Evolutionary conservation across 2,329 filamentous ascomycete genomes (phyloP).

Genomic region (Scortechinia acanthostroma): DNA sequence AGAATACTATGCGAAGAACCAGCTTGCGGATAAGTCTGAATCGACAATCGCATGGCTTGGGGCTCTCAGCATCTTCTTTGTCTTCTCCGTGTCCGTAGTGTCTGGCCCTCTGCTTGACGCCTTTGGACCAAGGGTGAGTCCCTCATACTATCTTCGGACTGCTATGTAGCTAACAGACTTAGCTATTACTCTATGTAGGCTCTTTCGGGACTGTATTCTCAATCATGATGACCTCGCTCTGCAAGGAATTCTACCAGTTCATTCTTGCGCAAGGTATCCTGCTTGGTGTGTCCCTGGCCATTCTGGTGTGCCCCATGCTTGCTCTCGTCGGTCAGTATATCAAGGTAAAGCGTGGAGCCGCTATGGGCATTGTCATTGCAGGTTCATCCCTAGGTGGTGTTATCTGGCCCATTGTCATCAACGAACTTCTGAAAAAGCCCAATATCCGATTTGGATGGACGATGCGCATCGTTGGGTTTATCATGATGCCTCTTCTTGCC

Average conservation of each 20-base stretch:
- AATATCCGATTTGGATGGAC: conserved; percentile 12
- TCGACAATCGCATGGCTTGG: conserved; percentile 23
- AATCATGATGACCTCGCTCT: conserved; percentile 25
- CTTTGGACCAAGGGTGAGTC: conserved; percentile 16
- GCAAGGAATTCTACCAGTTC: conserved; percentile 23
- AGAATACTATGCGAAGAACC: conserved; percentile 15
- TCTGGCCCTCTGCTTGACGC: conserved; percentile 18
- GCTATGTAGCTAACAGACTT: neutral
- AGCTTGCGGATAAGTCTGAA: conserved; percentile 13
- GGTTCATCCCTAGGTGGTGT: conserved; percentile 23
- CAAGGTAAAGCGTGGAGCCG: conserved; percentile 14
- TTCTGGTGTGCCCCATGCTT: conserved; percentile 17
- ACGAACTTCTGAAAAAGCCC: conserved; percentile 14
- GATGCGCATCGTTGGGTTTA: conserved; percentile 24
- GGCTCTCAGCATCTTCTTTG: conserved; percentile 17
- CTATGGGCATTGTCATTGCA: conserved; percentile 19
- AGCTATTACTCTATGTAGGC: conserved; percentile 11
- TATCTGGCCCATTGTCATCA: conserved; percentile 21
- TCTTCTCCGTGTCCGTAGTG: conserved; percentile 15
- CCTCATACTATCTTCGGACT: neutral
- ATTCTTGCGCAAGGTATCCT: conserved; percentile 25
- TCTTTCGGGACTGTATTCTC: conserved; percentile 16
- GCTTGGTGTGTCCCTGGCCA: conserved; percentile 16
- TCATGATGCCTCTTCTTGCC: conserved; percentile 23
- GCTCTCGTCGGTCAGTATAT: conserved; percentile 18